These are phyloP conservation scores for Colletotrichum sp. DNA, from an alignment of 2,329 filamentous ascomycete species.

Conservation along the genomic window DNA sequence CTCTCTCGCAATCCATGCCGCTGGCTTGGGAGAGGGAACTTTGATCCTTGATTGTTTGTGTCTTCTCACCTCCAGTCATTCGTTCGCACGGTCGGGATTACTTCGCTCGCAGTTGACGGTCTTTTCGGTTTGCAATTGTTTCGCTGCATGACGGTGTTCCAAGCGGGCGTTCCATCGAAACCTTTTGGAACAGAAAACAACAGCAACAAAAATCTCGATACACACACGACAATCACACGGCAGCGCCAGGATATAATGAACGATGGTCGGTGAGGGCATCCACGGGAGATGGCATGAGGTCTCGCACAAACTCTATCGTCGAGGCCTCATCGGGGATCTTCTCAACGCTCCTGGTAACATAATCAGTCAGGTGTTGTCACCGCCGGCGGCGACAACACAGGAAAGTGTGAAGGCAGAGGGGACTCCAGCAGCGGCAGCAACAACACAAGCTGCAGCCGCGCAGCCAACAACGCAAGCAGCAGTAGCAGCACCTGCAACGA, in stretches of 20 bases:
- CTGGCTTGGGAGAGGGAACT: neutral
- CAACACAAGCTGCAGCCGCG: neutral
- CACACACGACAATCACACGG: neutral
- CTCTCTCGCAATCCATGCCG: neutral
- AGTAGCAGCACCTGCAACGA: neutral
- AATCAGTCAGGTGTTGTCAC: conserved; percentile 3
- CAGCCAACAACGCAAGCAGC: neutral
- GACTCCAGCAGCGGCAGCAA: neutral
- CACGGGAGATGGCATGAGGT: neutral
- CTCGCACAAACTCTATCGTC: neutral
- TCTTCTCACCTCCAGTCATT: neutral
- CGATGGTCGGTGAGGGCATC: conserved; percentile 2
- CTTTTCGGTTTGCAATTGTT: neutral
- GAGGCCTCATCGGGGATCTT: neutral
- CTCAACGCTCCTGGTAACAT: neutral
- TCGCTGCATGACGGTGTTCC: neutral
- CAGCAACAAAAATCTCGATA: neutral
- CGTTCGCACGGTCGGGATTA: neutral
- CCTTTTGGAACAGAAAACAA: neutral
- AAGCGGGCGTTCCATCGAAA: neutral
- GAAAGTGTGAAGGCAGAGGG: neutral
- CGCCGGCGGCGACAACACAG: conserved; percentile 11
- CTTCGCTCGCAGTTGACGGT: neutral
- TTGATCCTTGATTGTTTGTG: neutral
- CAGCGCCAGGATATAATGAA: conserved; percentile 3